phyloP scores from a whole-genome alignment of 345 rosid genomes.

The thale cress (Arabidopsis thaliana) region TAIR10.1 NC_003076.8:661001-661500 shows the following conservation, averaged over 20 bases:
- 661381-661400: neutral
- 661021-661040: slow-evolving; percentile 4
- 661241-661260: neutral
- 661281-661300: neutral
- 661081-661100: too few species aligned
- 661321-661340: neutral
- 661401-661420: neutral
- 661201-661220: too few species aligned
- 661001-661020: neutral
- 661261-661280: neutral
- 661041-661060: neutral
- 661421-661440: neutral
- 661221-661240: neutral
- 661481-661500: neutral
- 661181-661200: too few species aligned
- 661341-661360: neutral
- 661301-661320: neutral
- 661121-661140: too few species aligned
- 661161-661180: too few species aligned
- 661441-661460: neutral
- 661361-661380: neutral
- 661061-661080: too few species aligned
- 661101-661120: too few species aligned
- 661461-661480: neutral
- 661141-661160: too few species aligned